phyloP scores from a whole-genome alignment of 2,329 filamentous ascomycete species.

The Nigrospora oryzae region DNA sequence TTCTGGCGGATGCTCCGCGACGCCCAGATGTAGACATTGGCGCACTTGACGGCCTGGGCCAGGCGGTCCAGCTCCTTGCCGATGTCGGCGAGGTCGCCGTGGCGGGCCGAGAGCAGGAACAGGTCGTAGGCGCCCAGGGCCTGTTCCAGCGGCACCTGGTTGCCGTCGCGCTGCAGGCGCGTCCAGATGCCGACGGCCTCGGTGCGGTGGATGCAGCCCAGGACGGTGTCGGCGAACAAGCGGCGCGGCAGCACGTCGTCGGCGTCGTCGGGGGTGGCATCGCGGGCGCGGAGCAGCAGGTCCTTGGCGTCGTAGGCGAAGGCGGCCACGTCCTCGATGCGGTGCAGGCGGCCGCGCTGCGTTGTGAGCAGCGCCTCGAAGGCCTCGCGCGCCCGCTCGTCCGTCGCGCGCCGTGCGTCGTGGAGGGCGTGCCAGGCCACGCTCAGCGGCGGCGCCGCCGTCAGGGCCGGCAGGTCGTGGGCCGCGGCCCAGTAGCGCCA shows the following conservation, averaged over 20 bases:
- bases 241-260: slow-evolving; percentile 54
- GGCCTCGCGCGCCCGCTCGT: slow-evolving; percentile 23
- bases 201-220: slow-evolving; percentile 51
- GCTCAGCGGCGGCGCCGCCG: slow-evolving; percentile 27
- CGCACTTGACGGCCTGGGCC: slow-evolving; percentile 18
- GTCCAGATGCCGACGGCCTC: slow-evolving; percentile 51
- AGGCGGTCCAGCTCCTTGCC: slow-evolving; percentile 1
- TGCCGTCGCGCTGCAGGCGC: slow-evolving; percentile 31
- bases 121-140: slow-evolving; percentile 56
- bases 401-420: slow-evolving; percentile 23
- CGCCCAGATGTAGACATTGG: slow-evolving; percentile 31
- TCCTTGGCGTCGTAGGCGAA: slow-evolving; percentile 57
- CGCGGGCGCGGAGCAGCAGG: slow-evolving; percentile 36
- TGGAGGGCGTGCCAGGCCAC: slow-evolving; percentile 48
- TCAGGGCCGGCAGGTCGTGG: slow-evolving; percentile 31
- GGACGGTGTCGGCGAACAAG: slow-evolving; percentile 47
- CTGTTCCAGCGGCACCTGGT: slow-evolving; percentile 43
- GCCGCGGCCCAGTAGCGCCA: slow-evolving; percentile 49
- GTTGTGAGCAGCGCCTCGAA: slow-evolving; percentile 45
- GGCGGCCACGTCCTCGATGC: slow-evolving; percentile 45
- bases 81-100: slow-evolving; percentile 23
- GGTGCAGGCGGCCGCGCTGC: slow-evolving; percentile 44
- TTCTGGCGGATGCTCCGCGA: slow-evolving; percentile 36
- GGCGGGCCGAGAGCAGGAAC: slow-evolving; percentile 46
- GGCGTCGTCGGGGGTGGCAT: slow-evolving; percentile 34